phyloP scores from a whole-genome alignment of 2,329 filamentous ascomycete species.

The Incumbomyces lentus region DNA sequence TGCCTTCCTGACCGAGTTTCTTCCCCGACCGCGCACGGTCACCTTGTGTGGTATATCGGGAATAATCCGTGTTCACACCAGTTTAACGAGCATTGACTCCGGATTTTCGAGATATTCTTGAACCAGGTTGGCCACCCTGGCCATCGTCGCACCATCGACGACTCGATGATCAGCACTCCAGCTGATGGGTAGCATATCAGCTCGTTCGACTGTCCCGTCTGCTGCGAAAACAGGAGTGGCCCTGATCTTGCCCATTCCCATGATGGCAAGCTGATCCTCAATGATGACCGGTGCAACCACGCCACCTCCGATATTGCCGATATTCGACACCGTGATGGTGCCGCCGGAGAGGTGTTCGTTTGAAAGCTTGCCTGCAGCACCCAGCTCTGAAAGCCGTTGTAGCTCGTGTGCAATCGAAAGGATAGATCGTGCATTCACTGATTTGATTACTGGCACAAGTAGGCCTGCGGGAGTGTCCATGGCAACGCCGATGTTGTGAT shows the following conservation, averaged over 20 bases:
- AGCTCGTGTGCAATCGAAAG: conserved; percentile 69
- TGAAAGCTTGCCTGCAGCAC: conserved; percentile 62
- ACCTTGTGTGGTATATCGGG: no score
- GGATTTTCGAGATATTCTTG: conserved; percentile 70
- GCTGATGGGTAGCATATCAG: conserved; percentile 79
- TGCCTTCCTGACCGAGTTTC: conserved; percentile 23
- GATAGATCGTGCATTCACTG: conserved; percentile 69
- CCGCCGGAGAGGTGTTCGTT: conserved; percentile 69
- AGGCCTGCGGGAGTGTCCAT: conserved; percentile 88
- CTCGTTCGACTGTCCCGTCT: conserved; percentile 53
- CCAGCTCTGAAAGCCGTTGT: conserved; percentile 59
- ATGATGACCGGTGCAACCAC: conserved; percentile 88
- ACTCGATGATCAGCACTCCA: conserved; percentile 95
- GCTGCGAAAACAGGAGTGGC: conserved; percentile 67
- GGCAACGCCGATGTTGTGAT: conserved; percentile 91
- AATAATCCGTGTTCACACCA: conserved; percentile 45
- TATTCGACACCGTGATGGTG: conserved; percentile 93
- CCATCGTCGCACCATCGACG: conserved; percentile 90
- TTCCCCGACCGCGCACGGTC: neutral
- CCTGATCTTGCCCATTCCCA: conserved; percentile 75
- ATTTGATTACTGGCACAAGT: conserved; percentile 81
- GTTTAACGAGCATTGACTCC: conserved; percentile 72
- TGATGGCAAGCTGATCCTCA: conserved; percentile 78
- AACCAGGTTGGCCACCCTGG: conserved; percentile 75
- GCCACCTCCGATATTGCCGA: conserved; percentile 86